phyloP scores from a whole-genome alignment of 768 basidiomycete species.

The Termitomyces sp. region DNA sequence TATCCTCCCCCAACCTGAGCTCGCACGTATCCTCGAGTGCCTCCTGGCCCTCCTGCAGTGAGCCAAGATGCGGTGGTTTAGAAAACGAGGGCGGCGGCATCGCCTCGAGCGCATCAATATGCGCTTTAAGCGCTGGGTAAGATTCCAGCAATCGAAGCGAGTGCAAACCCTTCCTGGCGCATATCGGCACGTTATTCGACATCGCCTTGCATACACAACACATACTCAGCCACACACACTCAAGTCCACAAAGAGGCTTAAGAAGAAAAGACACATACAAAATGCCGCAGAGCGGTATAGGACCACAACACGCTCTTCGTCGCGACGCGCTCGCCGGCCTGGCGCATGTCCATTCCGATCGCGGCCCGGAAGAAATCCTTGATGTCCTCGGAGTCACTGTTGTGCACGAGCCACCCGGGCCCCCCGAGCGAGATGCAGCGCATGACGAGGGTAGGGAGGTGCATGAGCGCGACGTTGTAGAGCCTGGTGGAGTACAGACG shows the following conservation, averaged over 20 bases:
- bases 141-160: constrained; percentile 62
- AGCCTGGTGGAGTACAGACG: constrained; percentile 71
- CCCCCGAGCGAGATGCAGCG: constrained; percentile 58
- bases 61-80: constrained; percentile 64
- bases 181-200: constrained; percentile 66
- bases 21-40: constrained; percentile 66
- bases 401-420: constrained; percentile 66
- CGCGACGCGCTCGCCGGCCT: constrained; percentile 74
- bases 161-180: constrained; percentile 61
- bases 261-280: constrained; percentile 50
- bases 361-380: constrained; percentile 71
- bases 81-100: constrained; percentile 53
- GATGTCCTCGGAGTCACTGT: constrained; percentile 64
- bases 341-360: constrained; percentile 73
- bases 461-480: constrained; percentile 58
- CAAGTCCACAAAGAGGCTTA: neutral
- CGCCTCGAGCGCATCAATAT: constrained; percentile 59
- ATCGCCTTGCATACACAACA: constrained; percentile 42
- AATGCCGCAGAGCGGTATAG: constrained; percentile 72
- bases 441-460: constrained; percentile 67
- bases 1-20: constrained; percentile 44
- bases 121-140: constrained; percentile 53
- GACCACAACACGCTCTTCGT: constrained; percentile 80
- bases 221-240: neutral
- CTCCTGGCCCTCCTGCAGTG: constrained; percentile 53